Evolutionary conservation across 2,329 filamentous ascomycete species (phyloP).

Genomic region (Sclerotinia sclerotiorum): DNA sequence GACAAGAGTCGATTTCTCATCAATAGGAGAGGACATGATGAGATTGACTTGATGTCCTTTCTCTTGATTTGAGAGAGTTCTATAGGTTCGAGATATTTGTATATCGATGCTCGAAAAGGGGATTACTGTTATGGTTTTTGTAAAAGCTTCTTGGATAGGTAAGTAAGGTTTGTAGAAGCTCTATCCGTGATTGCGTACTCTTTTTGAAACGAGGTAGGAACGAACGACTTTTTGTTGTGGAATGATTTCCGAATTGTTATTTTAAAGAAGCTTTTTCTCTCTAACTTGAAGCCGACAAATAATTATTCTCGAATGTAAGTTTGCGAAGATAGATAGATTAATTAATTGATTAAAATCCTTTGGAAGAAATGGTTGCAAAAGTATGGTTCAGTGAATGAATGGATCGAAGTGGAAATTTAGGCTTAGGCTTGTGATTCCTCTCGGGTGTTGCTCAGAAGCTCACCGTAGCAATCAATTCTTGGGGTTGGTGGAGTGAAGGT

Average conservation of each 20-base stretch:
- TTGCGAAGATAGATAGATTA: background rate
- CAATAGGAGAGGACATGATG: slow-evolving; percentile 21
- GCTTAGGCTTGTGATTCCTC: slow-evolving; percentile 6
- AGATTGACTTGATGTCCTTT: background rate
- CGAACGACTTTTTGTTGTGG: slow-evolving; percentile 3
- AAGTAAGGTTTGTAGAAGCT: background rate
- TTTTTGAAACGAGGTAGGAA: slow-evolving; percentile 15
- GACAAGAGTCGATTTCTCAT: slow-evolving; percentile 27
- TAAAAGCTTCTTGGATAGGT: background rate
- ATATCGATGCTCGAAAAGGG: background rate
- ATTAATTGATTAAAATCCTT: slow-evolving; percentile 3
- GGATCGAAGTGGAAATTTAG: background rate
- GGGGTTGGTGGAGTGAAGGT: background rate
- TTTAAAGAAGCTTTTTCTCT: slow-evolving; percentile 1
- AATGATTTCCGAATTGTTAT: slow-evolving; percentile 1
- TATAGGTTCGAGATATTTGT: background rate
- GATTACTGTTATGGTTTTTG: background rate
- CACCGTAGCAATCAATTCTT: background rate
- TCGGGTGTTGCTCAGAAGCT: background rate
- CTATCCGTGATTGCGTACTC: background rate
- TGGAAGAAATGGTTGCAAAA: background rate
- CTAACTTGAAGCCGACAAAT: background rate
- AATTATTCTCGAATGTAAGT: background rate
- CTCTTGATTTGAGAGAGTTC: background rate
- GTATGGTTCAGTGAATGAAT: background rate